phyloP scores from a whole-genome alignment of 148 eudicot species.

The Rheum nobile region DNA sequence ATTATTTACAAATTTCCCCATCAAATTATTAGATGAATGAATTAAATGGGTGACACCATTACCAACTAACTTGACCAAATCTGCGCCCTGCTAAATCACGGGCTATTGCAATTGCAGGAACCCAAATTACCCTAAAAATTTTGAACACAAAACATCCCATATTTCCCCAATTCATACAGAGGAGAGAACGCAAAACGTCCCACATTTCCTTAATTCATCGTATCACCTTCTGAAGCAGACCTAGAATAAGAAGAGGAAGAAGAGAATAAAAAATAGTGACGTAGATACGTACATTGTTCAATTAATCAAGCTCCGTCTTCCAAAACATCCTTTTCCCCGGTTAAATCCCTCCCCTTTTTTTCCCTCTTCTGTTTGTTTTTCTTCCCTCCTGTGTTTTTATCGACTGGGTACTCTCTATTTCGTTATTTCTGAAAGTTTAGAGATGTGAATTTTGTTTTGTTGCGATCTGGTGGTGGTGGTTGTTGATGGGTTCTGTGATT shows the following conservation, averaged over 20 bases:
- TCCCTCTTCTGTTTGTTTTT: not conserved
- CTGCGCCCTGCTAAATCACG: not conserved
- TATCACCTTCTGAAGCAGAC: not conserved
- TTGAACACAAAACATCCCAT: not conserved
- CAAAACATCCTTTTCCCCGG: not conserved
- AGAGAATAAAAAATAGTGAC: not conserved
- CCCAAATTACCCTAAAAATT: not conserved
- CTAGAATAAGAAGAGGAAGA: not conserved
- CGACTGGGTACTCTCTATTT: not conserved
- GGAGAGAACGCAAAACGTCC: not conserved
- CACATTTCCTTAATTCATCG: not conserved
- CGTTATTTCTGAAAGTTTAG: not conserved
- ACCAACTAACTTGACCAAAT: not conserved
- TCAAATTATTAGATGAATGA: too few species aligned
- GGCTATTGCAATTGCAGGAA: not conserved
- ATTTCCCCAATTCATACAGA: not conserved
- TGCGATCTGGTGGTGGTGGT: not conserved
- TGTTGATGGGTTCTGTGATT: not conserved
- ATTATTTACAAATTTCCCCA: too few species aligned
- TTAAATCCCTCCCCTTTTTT: not conserved
- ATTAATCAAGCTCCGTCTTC: not conserved
- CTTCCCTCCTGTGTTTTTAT: not conserved
- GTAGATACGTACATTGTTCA: not conserved
- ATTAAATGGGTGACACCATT: too few species aligned
- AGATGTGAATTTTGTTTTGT: not conserved